Conservation (phyloP, 192 early-diverging fungal species). For the Coemansia sp. region DNA sequence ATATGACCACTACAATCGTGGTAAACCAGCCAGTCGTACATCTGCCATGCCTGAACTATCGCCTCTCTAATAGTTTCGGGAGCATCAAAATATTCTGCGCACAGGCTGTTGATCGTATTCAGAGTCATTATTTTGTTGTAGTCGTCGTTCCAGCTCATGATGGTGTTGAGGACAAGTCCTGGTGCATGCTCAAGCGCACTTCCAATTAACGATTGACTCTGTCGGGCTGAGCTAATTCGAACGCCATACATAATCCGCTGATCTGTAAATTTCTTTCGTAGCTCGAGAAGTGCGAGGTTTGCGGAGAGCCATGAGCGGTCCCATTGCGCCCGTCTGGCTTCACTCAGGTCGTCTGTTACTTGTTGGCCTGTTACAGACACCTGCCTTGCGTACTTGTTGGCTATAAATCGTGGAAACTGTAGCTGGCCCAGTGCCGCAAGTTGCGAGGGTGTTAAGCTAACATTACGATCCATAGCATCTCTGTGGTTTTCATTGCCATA, state of each 20-base stretch:
- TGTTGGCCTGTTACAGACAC: slow-evolving; percentile 9
- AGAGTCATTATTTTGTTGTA: slow-evolving; percentile 19
- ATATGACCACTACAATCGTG: slow-evolving; percentile 2
- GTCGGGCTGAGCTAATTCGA: slow-evolving; percentile 14
- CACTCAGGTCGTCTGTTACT: not conserved
- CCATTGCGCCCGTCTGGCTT: slow-evolving; percentile 6
- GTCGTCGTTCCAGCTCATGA: slow-evolving; percentile 42
- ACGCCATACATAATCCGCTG: slow-evolving; percentile 20
- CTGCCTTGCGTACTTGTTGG: slow-evolving; percentile 18
- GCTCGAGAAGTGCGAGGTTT: slow-evolving; percentile 24
- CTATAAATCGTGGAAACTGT: slow-evolving; percentile 41
- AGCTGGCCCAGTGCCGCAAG: slow-evolving; percentile 26
- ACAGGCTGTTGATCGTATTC: not conserved
- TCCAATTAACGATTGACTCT: slow-evolving; percentile 20
- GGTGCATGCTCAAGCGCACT: slow-evolving; percentile 34
- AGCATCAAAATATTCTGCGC: slow-evolving; percentile 18
- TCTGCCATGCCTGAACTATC: slow-evolving; percentile 37
- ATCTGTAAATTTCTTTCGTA: slow-evolving; percentile 18
- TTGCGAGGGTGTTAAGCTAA: slow-evolving; percentile 23
- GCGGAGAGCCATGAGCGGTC: slow-evolving; percentile 25
- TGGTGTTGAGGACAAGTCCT: slow-evolving; percentile 32
- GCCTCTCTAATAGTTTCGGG: slow-evolving; percentile 4
- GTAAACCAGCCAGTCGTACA: slow-evolving; percentile 40
- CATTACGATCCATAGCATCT: not conserved
- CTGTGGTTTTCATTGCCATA: not conserved